These are phyloP conservation scores for Rhodotorula sp. DNA, from an alignment of 1,284 basidiomycete species.

Conservation along the genomic window DNA sequence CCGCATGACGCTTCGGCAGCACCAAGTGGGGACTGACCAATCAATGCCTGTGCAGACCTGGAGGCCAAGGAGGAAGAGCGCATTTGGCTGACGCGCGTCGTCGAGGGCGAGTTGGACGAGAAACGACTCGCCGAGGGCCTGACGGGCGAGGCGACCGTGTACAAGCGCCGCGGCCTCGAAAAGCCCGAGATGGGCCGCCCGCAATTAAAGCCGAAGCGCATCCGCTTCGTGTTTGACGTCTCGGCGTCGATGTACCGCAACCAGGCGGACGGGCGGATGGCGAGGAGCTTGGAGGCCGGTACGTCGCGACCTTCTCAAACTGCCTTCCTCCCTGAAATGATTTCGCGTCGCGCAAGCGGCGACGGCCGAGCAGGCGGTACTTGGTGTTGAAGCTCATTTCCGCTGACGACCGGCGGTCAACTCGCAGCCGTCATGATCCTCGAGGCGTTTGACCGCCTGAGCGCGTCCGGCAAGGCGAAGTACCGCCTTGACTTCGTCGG, in stretches of 20 bases:
- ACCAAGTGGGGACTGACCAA: neutral
- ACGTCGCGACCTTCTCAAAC: neutral
- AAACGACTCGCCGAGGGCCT: slow-evolving; percentile 49
- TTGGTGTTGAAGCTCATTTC: neutral
- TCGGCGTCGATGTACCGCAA: slow-evolving; percentile 41
- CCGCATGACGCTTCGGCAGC: neutral
- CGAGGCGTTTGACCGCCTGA: slow-evolving; percentile 46
- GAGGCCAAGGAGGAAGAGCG: slow-evolving; percentile 52
- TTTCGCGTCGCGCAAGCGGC: no score
- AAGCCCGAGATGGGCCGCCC: slow-evolving; percentile 38
- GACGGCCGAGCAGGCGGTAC: no score
- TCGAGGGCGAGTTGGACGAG: slow-evolving; percentile 53
- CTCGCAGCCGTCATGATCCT: slow-evolving; percentile 47
- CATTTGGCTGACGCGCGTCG: slow-evolving; percentile 50
- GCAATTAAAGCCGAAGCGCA: slow-evolving; percentile 52
- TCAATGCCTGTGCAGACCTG: slow-evolving; percentile 31
- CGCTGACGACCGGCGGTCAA: neutral
- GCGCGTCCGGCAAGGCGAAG: slow-evolving; percentile 31
- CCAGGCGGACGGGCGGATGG: slow-evolving; percentile 30
- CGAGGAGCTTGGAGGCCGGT: slow-evolving; percentile 31
- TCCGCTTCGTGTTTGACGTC: slow-evolving; percentile 51
- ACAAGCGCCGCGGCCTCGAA: slow-evolving; percentile 43
- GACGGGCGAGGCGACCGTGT: slow-evolving; percentile 51
- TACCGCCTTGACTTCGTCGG: slow-evolving; percentile 50
- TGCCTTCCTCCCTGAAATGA: no score